These are phyloP conservation scores for Diaporthe citriasiana DNA, from an alignment of 2,329 filamentous ascomycete genomes.

Conservation along the genomic window DNA sequence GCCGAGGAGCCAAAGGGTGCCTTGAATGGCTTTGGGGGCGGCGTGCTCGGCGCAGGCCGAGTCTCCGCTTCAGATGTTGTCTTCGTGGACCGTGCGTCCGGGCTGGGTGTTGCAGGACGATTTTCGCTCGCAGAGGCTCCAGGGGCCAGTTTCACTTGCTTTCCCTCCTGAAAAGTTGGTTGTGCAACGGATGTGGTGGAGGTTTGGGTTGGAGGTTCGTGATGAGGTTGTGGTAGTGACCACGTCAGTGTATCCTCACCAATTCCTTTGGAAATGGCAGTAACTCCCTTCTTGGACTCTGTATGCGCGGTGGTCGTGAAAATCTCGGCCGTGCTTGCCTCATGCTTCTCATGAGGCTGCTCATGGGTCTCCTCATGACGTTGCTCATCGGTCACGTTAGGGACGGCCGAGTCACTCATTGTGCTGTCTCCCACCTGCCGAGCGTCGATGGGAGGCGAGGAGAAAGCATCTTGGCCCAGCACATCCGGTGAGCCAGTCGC, in stretches of 20 bases:
- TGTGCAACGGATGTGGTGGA: neutral
- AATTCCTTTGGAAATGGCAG: neutral
- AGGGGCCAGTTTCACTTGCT: neutral
- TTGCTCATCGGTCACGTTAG: neutral
- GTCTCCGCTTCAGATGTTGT: neutral
- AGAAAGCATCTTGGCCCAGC: neutral
- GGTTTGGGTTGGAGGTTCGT: neutral
- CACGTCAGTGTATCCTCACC: neutral
- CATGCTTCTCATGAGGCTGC: neutral
- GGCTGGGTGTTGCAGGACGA: neutral
- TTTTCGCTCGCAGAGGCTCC: neutral
- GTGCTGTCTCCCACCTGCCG: neutral
- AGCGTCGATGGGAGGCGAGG: neutral
- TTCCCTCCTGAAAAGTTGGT: neutral
- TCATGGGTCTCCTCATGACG: neutral
- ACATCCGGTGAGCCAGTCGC: neutral
- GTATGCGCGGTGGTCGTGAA: neutral
- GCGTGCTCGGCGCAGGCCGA: neutral
- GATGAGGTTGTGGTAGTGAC: neutral
- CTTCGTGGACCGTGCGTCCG: no score
- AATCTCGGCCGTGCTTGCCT: neutral
- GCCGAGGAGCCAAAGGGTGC: neutral
- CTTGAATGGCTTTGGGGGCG: neutral
- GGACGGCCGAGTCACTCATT: neutral
- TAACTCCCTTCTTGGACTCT: neutral